Base-by-base conservation (phyloP, 1,284 basidiomycete genomes). In the Rhodotorula mucilaginosa region DNA sequence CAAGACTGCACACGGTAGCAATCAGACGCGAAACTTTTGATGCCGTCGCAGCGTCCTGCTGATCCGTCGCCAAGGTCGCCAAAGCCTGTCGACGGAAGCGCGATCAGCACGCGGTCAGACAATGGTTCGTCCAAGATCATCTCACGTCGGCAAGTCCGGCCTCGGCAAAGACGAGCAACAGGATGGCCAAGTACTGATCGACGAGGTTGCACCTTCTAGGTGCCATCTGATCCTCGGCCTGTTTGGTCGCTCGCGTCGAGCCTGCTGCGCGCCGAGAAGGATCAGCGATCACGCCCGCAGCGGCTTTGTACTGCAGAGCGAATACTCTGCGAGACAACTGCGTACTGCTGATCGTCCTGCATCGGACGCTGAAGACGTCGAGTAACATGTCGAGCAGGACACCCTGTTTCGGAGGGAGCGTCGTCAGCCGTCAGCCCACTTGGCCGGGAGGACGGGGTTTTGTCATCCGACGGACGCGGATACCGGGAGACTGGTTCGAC, bases 351-450 rank as follows among this genome's bases (percentile, higher is more conserved):
- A 10, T 44, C 12, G 10, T 44, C 13, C 39, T 44, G 39, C 39
- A 44, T 44, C 29, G 59, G 48, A 97, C 94, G 68, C 93, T 91
- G 65, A 99, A 84, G n/a, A 96, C 85, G 74, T 92, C 90, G 79
- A 96, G 96, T 78, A 99, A 91, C 86, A 97, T 90, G 78, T 97
- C 92, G 48, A 99, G 84, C 47, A 98, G 85, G 34, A 93, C 87
- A 83, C 96, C 93, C 93, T 96, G 79, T 5, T 15, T 12, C 21
- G 3, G 29, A 29, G 4, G 6, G 6, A 19, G 13, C 6, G 16
- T 13, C 6, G 61, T 51, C 48, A 26, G 26, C 26, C 34, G 34
- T 34, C 7, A 44, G n/a, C 34, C 2, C 3, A 3, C 6, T 10
- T n/a, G 8, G 19, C 8, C 5, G 0, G 21, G 15, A 39, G 15